Evolutionary conservation across 805 yeast species (phyloP), one percentile per base, ranked within the genome.

Genomic region (Suhomyces kilbournensis): DNA sequence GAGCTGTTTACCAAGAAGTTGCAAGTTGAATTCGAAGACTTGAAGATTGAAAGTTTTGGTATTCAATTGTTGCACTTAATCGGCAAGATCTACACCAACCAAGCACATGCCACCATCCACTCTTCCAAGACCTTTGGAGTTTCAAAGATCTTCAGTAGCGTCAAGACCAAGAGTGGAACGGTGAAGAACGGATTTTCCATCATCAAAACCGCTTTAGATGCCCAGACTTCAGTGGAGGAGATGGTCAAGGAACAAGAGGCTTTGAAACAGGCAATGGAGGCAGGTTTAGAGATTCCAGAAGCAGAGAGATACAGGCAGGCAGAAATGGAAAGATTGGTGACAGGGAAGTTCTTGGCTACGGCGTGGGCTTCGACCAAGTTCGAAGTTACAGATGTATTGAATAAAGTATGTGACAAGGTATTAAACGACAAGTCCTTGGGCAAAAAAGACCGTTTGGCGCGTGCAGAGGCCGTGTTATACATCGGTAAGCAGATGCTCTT

Each of bases 41-140:
- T 94, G 65, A 94, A 94, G 68, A 82, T 90, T 79, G 99, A 94
- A 76, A 89, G 97, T 50, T 94, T 94, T 72, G 99, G 99, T 12
- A 71, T 93, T 48, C 96, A 93, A 70, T 76, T 94, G 48, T 74
- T 93, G 57, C 91, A 86, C 58, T 74, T 93, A 17, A 86, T 94
- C 55, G 97, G 98, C 17, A 80, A 79, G 54, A 81, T 89, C 4
- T 94, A 94, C 69, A 78, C 78, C 51, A 76, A 80, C 34, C 90
- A 90, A 63, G 96, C 96, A 2, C 76, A 81, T 53, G 89, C 88
- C 22, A 84, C 82, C 53, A 71, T 90, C 49, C 83, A 81, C 63
- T 83, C 97, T 0, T 85, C 85, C 61, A 88, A 84, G 67, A 87
- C 93, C 32, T 81, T 89, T 60, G 99, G 99, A 1, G 79, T 94